These are phyloP conservation scores for Chlorella sp. DNA, from an alignment of 139 green algal species.

Conservation along the genomic window DNA sequence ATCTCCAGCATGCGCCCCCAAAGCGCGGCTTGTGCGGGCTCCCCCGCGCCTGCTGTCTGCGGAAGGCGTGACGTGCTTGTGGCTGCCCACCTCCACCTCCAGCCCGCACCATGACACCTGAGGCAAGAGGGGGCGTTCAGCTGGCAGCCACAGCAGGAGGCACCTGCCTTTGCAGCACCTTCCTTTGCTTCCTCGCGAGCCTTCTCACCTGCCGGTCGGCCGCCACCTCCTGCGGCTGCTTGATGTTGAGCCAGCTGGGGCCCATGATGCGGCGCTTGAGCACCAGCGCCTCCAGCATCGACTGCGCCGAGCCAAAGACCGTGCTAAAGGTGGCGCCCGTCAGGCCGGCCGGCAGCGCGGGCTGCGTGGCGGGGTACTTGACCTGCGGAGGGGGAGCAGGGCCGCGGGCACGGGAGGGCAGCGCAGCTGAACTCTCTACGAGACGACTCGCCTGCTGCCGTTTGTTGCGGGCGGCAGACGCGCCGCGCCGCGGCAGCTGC, in stretches of 20 bases:
- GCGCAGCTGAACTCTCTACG: neutral
- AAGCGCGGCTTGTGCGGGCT: too few relatives aligned
- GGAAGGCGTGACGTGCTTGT: slow-evolving; percentile 61
- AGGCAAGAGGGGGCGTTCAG: too few relatives aligned
- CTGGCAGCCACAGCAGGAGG: too few relatives aligned
- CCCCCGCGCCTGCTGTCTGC: slow-evolving; percentile 11
- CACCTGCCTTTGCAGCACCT: too few relatives aligned
- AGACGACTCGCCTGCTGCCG: too few relatives aligned
- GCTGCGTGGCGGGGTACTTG: slow-evolving; percentile 63
- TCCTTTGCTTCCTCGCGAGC: too few relatives aligned
- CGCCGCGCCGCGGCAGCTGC: neutral
- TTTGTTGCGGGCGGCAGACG: too few relatives aligned
- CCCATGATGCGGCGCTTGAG: slow-evolving; percentile 95
- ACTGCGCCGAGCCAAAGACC: slow-evolving; percentile 77
- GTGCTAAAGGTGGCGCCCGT: slow-evolving; percentile 57
- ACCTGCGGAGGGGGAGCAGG: slow-evolving; percentile 39
- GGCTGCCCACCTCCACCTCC: slow-evolving; percentile 71
- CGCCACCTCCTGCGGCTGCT: slow-evolving; percentile 43
- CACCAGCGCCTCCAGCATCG: slow-evolving; percentile 82
- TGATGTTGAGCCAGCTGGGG: slow-evolving; percentile 83
- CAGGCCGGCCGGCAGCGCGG: slow-evolving; percentile 66
- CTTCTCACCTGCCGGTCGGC: slow-evolving; percentile 24
- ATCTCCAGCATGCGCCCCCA: too few relatives aligned
- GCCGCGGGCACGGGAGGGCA: neutral
- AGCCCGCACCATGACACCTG: slow-evolving; percentile 93